A percentile compares a stretch with the other conserved stretches of the same genome.
Evolutionary conservation across 768 basidiomycete species (phyloP).

Genomic region (Lactarius psammicola): DNA sequence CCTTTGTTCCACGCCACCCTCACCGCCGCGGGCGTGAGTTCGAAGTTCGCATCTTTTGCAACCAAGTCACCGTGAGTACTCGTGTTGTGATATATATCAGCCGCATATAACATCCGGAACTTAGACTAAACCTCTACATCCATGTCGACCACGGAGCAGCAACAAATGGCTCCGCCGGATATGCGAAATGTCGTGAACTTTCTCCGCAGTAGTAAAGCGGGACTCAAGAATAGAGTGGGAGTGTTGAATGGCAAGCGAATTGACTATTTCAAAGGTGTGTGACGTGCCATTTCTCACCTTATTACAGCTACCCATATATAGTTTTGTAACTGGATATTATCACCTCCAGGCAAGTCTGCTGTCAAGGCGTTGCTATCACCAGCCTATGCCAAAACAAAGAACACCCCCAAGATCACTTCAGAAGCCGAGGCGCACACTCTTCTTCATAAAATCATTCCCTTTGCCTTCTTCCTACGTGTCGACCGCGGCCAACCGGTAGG

Average conservation of each 20-base stretch:
- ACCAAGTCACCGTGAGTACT: constrained; percentile 12
- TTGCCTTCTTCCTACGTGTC: constrained; percentile 90
- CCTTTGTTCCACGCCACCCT: constrained; percentile 8
- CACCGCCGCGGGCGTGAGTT: constrained; percentile 16
- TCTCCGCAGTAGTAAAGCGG: constrained; percentile 79
- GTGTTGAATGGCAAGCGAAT: constrained; percentile 91
- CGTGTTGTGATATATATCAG: not conserved
- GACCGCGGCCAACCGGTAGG: constrained; percentile 68
- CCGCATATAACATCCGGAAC: not conserved
- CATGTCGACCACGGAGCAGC: constrained; percentile 61
- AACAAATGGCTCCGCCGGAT: constrained; percentile 75
- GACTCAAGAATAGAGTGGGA: constrained; percentile 86
- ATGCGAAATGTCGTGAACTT: constrained; percentile 82
- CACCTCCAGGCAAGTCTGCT: constrained; percentile 77
- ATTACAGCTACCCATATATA: constrained; percentile 18
- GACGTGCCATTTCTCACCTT: not conserved
- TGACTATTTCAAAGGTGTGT: constrained; percentile 96
- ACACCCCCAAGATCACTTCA: constrained; percentile 65
- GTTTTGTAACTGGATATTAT: constrained; percentile 6
- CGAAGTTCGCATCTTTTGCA: not conserved
- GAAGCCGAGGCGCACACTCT: constrained; percentile 73
- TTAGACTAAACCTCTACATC: not conserved
- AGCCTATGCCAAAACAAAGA: constrained; percentile 85
- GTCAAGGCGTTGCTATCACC: constrained; percentile 90
- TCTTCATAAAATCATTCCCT: constrained; percentile 70